These are phyloP conservation scores for Deakozyma indianensis DNA, from an alignment of 805 yeast species.

Conservation along the genomic window DNA sequence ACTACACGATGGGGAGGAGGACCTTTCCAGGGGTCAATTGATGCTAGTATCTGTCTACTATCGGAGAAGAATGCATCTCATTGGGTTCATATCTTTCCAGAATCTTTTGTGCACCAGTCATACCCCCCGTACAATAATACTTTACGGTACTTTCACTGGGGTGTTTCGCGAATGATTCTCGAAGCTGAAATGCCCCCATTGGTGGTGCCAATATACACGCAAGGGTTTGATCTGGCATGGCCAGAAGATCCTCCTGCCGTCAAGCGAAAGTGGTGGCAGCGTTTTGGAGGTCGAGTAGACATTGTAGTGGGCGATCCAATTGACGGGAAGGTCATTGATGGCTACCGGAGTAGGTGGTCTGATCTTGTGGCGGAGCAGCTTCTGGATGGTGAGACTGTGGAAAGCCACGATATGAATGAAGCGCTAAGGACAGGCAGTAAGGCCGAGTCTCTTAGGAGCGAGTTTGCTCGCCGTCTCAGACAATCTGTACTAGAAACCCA, in stretches of 20 bases:
- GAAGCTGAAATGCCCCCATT: conserved; percentile 79
- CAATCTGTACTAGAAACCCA: conserved; percentile 30
- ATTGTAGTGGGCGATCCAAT: conserved; percentile 62
- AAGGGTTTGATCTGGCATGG: conserved; percentile 75
- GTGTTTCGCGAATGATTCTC: conserved; percentile 66
- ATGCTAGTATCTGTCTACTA: conserved; percentile 68
- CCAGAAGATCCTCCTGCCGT: conserved; percentile 46
- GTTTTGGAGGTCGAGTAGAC: conserved; percentile 50
- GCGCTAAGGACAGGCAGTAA: conserved; percentile 49
- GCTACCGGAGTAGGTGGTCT: conserved; percentile 60
- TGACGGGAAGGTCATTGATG: conserved; percentile 41
- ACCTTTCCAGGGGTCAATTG: conserved; percentile 81
- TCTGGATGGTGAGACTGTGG: conserved; percentile 23
- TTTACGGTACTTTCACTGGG: conserved; percentile 95
- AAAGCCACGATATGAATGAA: conserved; percentile 37
- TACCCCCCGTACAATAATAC: conserved; percentile 69
- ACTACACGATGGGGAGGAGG: conserved; percentile 85
- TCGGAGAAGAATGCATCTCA: conserved; percentile 22
- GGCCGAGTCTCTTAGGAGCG: conserved; percentile 53
- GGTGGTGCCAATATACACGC: conserved; percentile 70
- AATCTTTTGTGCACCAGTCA: conserved; percentile 77
- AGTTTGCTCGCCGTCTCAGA: conserved; percentile 56
- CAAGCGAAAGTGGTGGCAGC: conserved; percentile 42
- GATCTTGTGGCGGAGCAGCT: conserved; percentile 41
- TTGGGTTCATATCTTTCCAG: conserved; percentile 94